Evolutionary conservation across 2,329 filamentous ascomycete species (phyloP), one percentile per base, ranked within the genome.

Genomic region (Sclerotinia sclerotiorum): DNA sequence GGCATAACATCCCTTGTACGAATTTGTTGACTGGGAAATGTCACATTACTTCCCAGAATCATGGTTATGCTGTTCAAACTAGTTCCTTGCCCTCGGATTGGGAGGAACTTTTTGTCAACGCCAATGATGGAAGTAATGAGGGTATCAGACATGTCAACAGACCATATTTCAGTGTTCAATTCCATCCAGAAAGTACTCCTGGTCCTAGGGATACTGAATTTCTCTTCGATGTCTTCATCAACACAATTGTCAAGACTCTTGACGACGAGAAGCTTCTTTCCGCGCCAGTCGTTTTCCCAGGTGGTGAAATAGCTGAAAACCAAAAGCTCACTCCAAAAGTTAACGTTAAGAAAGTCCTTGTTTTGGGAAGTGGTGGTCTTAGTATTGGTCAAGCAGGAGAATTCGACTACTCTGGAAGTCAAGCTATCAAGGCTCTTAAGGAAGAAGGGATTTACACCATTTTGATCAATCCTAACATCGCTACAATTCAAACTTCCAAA

Each of bases 161-260:
- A 77, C 95, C 95, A 64, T 96, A 94, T 82, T 99, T 99, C 85
- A 97, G 93, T 84, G 95, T 98, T n/a, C 95, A 99, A 79, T 99
- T 99, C 82, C 95, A 99, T 78, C 95, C 95, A 0, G 95, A 99
- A 81, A 97, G 94, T 83, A 96, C 93, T 1, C 95, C 95, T 3
- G 95, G 95, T 69, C 95, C 95, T 64, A 88, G 93, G 48, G 95
- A 99, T 78, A 99, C 95, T 39, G 95, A 99, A 79, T 97, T 92
- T 78, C 85, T 99, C 35, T 99, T 99, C 73, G 94, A 99, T 79
- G 93, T 98, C 72, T 99, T 99, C 83, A 91, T 99, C 78, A 83
- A 90, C 81, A 91, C 93, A 27, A 92, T 98, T 73, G 83, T 87
- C 77, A 85, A 90, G 74, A 90, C 90, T 69, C 83, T 93, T 60